Evolutionary conservation across 108 stramenopile species (phyloP).

Genomic region (Halocafeteria seosinensis): DNA sequence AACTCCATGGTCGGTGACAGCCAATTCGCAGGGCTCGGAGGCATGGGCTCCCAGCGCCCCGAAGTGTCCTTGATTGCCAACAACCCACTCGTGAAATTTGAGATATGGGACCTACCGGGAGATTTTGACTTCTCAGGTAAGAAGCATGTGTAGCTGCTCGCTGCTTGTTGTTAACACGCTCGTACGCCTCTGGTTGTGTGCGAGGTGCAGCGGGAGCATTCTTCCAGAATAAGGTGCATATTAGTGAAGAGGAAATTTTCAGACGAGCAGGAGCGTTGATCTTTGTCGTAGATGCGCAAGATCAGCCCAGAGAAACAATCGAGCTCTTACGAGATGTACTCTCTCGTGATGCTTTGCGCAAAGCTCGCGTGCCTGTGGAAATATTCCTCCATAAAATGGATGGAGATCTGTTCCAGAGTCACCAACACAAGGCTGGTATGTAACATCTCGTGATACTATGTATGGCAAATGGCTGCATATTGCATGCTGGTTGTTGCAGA

Average conservation of each 20-base stretch:
- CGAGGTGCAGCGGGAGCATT: too few species aligned
- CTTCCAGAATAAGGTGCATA: not conserved
- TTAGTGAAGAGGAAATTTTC: conserved; percentile 9
- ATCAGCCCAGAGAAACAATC: conserved; percentile 30
- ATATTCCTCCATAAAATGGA: conserved; percentile 99
- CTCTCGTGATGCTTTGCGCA: conserved; percentile 52
- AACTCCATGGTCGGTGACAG: too few species aligned
- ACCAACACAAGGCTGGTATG: conserved; percentile 88
- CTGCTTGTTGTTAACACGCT: too few species aligned
- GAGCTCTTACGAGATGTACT: conserved; percentile 60
- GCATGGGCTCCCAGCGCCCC: too few species aligned
- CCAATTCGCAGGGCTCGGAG: too few species aligned
- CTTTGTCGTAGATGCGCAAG: conserved; percentile 42
- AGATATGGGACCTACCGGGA: conserved; percentile 94
- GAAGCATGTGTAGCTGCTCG: too few species aligned
- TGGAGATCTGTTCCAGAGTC: conserved; percentile 85
- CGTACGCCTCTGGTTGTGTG: too few species aligned
- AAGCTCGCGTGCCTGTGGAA: conserved; percentile 69
- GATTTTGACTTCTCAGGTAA: conserved; percentile 31
- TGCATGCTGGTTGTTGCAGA: too few species aligned
- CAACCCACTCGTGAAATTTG: conserved; percentile 77
- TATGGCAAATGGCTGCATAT: too few species aligned
- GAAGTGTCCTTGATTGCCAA: conserved; percentile 69
- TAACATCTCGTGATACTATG: conserved; percentile 70
- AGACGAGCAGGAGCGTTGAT: conserved; percentile 22